These are phyloP conservation scores for Circinella umbellata DNA, from an alignment of 371 early-diverging fungal genomes.

Conservation along the genomic window DNA sequence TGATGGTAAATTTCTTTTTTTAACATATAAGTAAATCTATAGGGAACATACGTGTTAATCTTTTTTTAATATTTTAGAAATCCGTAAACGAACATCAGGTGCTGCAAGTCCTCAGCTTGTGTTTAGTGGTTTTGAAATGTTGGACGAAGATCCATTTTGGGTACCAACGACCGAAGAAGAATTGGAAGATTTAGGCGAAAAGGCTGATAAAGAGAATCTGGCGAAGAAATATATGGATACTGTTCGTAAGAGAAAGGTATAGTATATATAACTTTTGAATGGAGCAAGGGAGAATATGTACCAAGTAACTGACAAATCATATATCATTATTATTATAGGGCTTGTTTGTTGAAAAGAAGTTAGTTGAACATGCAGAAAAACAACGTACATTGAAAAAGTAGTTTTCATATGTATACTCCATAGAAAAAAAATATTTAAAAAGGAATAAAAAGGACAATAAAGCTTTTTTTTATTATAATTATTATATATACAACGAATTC, in stretches of 20 bases:
- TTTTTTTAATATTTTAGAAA: conserved; percentile 55
- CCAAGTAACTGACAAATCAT: too few species aligned
- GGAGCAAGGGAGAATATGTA: too few species aligned
- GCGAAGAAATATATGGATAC: conserved; percentile 94
- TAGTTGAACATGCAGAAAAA: conserved; percentile 93
- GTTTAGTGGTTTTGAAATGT: conserved; percentile 89
- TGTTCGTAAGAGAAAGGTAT: conserved; percentile 93
- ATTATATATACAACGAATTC: not conserved
- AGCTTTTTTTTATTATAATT: not conserved
- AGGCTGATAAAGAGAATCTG: conserved; percentile 95
- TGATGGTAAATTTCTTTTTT: conserved; percentile 65
- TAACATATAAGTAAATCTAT: not conserved
- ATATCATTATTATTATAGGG: conserved; percentile 53
- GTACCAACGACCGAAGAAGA: conserved; percentile 97
- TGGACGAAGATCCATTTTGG: conserved; percentile 98
- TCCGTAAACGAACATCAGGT: conserved; percentile 93
- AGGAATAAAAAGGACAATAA: not conserved
- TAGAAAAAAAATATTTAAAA: too few species aligned
- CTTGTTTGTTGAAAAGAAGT: conserved; percentile 87
- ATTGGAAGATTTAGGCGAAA: conserved; percentile 96
- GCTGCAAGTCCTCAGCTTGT: conserved; percentile 95
- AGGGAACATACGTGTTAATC: not conserved
- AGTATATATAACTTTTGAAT: not conserved
- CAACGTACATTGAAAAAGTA: conserved; percentile 83
- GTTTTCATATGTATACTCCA: too few species aligned